phyloP scores from a whole-genome alignment of 2,329 filamentous ascomycete genomes.

The Colletotrichum eremochloae region DNA sequence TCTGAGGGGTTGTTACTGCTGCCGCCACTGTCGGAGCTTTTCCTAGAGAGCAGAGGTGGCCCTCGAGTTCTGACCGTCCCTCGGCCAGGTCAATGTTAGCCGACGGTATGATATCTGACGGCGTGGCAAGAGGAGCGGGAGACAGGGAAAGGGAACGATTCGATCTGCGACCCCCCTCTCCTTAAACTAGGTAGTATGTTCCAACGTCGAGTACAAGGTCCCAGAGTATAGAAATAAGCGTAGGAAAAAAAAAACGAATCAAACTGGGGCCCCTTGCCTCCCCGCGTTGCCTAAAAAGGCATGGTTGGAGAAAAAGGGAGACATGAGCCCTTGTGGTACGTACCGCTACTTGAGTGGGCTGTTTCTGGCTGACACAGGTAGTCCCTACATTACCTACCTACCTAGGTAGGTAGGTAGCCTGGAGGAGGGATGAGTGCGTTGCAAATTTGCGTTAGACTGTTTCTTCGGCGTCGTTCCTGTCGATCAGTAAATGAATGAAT shows the following conservation, averaged over 20 bases:
- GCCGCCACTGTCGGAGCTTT: constrained; percentile 14
- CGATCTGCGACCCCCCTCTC: constrained; percentile 11
- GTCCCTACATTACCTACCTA: background rate
- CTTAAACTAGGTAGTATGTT: background rate
- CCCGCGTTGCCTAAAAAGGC: background rate
- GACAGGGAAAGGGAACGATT: constrained; percentile 20
- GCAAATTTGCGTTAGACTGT: background rate
- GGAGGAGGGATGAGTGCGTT: background rate
- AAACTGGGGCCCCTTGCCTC: constrained; percentile 19
- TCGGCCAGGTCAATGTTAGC: constrained; percentile 8
- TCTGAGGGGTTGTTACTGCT: constrained; percentile 6
- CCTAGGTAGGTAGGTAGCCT: background rate
- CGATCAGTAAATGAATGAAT: too few species aligned
- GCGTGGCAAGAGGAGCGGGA: constrained; percentile 12
- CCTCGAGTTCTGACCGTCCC: background rate
- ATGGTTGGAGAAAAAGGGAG: background rate
- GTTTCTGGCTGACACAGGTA: background rate
- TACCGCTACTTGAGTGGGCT: background rate
- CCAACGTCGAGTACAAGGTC: background rate
- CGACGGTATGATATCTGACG: constrained; percentile 12
- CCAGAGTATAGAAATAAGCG: constrained; percentile 36
- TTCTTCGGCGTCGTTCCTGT: background rate
- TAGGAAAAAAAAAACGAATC: constrained; percentile 27
- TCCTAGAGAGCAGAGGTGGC: background rate
- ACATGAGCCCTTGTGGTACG: too few species aligned